These are phyloP conservation scores for Saksenaea vasiformis DNA, from an alignment of 371 early-diverging fungal genomes.

Conservation along the genomic window DNA sequence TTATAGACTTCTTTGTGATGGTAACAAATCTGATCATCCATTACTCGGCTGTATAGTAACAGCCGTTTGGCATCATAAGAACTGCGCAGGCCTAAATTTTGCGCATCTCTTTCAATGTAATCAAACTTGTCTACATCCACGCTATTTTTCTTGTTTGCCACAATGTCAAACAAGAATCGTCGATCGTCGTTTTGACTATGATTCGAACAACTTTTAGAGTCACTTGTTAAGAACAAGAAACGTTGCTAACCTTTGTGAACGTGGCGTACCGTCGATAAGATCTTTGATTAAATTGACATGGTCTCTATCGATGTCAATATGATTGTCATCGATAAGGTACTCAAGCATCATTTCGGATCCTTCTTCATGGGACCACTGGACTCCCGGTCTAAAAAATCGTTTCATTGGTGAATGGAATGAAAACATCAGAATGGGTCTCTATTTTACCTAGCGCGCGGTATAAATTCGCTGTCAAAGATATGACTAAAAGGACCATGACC, in stretches of 20 bases:
- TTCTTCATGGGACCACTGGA: conserved; percentile 87
- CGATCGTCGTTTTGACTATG: conserved; percentile 39
- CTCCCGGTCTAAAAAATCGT: conserved; percentile 50
- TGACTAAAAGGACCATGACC: conserved; percentile 96
- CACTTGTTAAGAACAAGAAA: neutral
- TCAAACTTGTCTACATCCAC: conserved; percentile 98
- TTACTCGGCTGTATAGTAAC: conserved; percentile 81
- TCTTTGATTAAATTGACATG: conserved; percentile 83
- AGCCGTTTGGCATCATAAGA: conserved; percentile 82
- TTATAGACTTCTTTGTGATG: conserved; percentile 80
- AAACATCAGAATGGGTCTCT: neutral
- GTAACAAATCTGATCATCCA: conserved; percentile 89
- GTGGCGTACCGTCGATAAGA: conserved; percentile 78
- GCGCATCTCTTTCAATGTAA: conserved; percentile 90
- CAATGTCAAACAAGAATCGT: conserved; percentile 91
- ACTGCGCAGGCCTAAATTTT: conserved; percentile 80
- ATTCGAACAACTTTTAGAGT: neutral
- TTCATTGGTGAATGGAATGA: neutral
- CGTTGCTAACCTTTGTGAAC: conserved; percentile 29
- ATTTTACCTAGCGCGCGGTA: conserved; percentile 64
- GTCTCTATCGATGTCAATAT: conserved; percentile 67
- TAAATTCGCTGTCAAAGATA: conserved; percentile 88
- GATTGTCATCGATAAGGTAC: conserved; percentile 80
- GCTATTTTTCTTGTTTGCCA: conserved; percentile 91
- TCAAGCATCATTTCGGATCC: conserved; percentile 90